Evolutionary conservation across 2,329 filamentous ascomycete genomes (phyloP).

Genomic region (Neonectria hederae): DNA sequence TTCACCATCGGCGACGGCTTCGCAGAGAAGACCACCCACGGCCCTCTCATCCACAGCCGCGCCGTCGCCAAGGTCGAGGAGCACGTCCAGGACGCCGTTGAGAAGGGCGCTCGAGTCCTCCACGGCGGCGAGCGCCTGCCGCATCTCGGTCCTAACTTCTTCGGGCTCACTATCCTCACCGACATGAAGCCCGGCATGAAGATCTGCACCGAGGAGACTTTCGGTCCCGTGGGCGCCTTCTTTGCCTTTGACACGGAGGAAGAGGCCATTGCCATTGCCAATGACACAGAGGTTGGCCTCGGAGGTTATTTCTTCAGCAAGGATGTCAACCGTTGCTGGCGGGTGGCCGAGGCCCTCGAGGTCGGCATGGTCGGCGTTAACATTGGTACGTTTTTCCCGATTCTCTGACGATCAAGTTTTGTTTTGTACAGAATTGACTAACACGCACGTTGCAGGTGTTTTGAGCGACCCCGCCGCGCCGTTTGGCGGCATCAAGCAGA

Average conservation of each 20-base stretch:
- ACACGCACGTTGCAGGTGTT: slow-evolving; percentile 43
- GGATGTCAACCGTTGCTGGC: slow-evolving; percentile 51
- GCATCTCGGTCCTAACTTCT: slow-evolving; percentile 73
- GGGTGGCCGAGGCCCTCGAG: slow-evolving; percentile 60
- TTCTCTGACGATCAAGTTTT: neutral
- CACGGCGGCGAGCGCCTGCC: slow-evolving; percentile 66
- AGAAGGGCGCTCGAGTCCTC: slow-evolving; percentile 67
- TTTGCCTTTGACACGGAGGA: slow-evolving; percentile 75
- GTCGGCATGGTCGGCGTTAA: slow-evolving; percentile 50
- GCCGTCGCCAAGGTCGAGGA: slow-evolving; percentile 69
- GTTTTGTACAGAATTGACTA: slow-evolving; percentile 13
- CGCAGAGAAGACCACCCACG: slow-evolving; percentile 64
- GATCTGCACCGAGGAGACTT: slow-evolving; percentile 74
- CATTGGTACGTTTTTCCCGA: slow-evolving; percentile 31
- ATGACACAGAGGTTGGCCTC: slow-evolving; percentile 72
- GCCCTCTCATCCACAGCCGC: slow-evolving; percentile 71
- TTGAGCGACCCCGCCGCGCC: slow-evolving; percentile 63
- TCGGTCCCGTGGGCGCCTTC: slow-evolving; percentile 75
- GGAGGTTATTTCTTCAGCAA: slow-evolving; percentile 76
- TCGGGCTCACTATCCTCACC: slow-evolving; percentile 73
- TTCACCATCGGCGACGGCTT: slow-evolving; percentile 69
- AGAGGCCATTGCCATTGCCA: slow-evolving; percentile 74
- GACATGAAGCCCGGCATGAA: slow-evolving; percentile 74
- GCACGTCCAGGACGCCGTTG: slow-evolving; percentile 70
- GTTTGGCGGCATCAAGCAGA: slow-evolving; percentile 82